Evolutionary conservation across 805 yeast genomes (phyloP).

Genomic region (Yarrowia sp.): DNA sequence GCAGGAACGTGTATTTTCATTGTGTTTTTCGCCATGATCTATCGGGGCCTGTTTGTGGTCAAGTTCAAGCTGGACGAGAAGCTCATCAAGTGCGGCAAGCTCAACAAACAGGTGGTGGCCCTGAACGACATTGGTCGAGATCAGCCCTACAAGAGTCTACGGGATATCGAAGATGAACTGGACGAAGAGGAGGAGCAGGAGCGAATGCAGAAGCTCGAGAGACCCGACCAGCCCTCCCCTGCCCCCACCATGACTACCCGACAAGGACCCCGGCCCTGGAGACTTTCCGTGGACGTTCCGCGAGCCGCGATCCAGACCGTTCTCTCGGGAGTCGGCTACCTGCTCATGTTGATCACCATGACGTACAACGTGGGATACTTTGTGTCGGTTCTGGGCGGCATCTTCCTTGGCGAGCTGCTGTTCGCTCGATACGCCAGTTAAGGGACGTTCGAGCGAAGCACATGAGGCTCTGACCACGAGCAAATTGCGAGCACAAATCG

Average conservation of each 20-base stretch:
- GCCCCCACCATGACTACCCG: slow-evolving; percentile 9
- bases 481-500: neutral
- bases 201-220: slow-evolving; percentile 29
- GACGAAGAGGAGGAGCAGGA: slow-evolving; percentile 39
- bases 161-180: slow-evolving; percentile 41
- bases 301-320: slow-evolving; percentile 41
- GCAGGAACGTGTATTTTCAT: slow-evolving; percentile 48
- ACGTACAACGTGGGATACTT: slow-evolving; percentile 47
- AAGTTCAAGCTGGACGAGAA: slow-evolving; percentile 40
- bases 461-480: neutral
- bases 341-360: slow-evolving; percentile 48
- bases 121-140: slow-evolving; percentile 39
- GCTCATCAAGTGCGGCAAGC: slow-evolving; percentile 37
- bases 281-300: slow-evolving; percentile 37
- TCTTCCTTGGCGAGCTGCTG: slow-evolving; percentile 46
- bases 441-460: too few species aligned
- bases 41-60: slow-evolving; percentile 42
- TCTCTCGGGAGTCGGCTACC: slow-evolving; percentile 43
- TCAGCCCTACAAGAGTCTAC: slow-evolving; percentile 36
- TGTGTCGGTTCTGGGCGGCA: slow-evolving; percentile 46
- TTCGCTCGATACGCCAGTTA: slow-evolving; percentile 45
- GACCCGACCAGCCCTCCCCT: neutral
- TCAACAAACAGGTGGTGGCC: slow-evolving; percentile 40
- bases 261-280: slow-evolving; percentile 36
- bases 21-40: slow-evolving; percentile 45